Evolutionary conservation across 169 alveolate genomes (phyloP).

Genomic region (Toxoplasma gondii): DNA sequence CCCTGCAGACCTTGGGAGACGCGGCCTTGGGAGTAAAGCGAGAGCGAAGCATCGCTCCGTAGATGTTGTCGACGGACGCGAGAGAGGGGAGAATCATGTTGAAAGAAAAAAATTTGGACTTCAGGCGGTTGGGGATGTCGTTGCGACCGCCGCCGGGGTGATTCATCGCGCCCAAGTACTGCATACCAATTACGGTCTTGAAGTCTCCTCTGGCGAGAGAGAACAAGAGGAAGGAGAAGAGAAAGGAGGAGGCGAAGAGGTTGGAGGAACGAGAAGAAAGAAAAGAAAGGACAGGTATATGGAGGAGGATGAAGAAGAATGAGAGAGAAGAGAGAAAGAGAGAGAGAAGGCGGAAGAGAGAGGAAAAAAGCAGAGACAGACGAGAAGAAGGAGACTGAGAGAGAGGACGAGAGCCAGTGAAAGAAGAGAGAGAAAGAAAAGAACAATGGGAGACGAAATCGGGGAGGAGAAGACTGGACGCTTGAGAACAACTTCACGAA

Average conservation of each 20-base stretch:
- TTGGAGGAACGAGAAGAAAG: background rate
- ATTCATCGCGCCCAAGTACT: conserved; percentile 94
- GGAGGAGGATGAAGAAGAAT: background rate
- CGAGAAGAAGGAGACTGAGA: too few species aligned
- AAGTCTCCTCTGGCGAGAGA: conserved; percentile 86
- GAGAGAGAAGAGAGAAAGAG: background rate
- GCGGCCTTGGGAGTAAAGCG: conserved; percentile 88
- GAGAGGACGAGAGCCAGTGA: too few species aligned
- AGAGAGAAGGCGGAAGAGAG: background rate
- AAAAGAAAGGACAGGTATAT: background rate
- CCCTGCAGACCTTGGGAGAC: background rate
- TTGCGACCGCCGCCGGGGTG: conserved; percentile 98
- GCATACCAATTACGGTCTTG: conserved; percentile 89
- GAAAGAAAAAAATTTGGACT: conserved; percentile 93
- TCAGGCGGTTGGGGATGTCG: conserved; percentile 96
- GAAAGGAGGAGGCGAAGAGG: background rate
- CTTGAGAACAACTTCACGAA: too few species aligned
- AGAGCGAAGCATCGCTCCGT: conserved; percentile 92
- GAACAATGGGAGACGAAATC: too few species aligned
- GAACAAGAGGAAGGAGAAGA: background rate
- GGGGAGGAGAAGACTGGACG: too few species aligned
- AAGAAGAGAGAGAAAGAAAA: conserved; percentile 18
- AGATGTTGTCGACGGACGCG: conserved; percentile 94
- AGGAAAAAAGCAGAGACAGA: background rate
- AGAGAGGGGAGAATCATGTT: conserved; percentile 95